These are phyloP conservation scores for Hypomyces rosellus DNA, from an alignment of 2,329 filamentous ascomycete species.

Conservation along the genomic window DNA sequence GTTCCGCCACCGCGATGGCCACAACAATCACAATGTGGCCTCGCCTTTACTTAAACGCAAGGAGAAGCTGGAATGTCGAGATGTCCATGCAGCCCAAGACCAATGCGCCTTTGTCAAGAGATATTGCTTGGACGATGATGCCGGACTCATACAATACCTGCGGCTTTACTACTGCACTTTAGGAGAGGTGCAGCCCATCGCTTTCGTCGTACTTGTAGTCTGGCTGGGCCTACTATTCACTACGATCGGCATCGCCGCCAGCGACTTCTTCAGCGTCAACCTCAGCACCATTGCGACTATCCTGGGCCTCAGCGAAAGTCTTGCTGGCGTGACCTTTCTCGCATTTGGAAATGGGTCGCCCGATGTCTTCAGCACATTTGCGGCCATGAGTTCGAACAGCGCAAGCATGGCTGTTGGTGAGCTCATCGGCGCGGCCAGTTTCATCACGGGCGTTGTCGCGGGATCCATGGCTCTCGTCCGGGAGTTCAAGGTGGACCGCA, in stretches of 20 bases:
- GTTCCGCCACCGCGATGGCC: conserved; percentile 4
- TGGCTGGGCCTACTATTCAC: conserved; percentile 92
- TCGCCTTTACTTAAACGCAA: conserved; percentile 21
- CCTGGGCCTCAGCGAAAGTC: conserved; percentile 87
- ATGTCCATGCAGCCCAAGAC: conserved; percentile 70
- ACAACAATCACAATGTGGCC: conserved; percentile 8
- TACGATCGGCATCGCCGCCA: conserved; percentile 95
- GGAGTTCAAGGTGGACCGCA: conserved; percentile 84
- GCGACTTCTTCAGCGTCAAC: conserved; percentile 97
- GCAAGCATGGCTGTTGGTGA: conserved; percentile 96
- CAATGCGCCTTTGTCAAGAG: conserved; percentile 79
- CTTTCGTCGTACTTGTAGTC: conserved; percentile 68
- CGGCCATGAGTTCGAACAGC: conserved; percentile 93
- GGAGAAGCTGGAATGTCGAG: conserved; percentile 56
- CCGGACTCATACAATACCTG: conserved; percentile 83
- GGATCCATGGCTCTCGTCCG: conserved; percentile 96
- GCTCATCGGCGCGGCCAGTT: conserved; percentile 87
- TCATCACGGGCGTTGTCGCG: conserved; percentile 93
- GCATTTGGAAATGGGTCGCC: conserved; percentile 97
- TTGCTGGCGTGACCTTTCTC: conserved; percentile 92
- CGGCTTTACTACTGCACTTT: conserved; percentile 84
- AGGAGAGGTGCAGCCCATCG: conserved; percentile 60
- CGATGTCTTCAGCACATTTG: conserved; percentile 97
- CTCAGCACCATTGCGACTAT: conserved; percentile 86
- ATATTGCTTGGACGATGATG: conserved; percentile 84